Evolutionary conservation across 495 filamentous ascomycete species (phyloP).

Genomic region (Aspergillus nanangensis): DNA sequence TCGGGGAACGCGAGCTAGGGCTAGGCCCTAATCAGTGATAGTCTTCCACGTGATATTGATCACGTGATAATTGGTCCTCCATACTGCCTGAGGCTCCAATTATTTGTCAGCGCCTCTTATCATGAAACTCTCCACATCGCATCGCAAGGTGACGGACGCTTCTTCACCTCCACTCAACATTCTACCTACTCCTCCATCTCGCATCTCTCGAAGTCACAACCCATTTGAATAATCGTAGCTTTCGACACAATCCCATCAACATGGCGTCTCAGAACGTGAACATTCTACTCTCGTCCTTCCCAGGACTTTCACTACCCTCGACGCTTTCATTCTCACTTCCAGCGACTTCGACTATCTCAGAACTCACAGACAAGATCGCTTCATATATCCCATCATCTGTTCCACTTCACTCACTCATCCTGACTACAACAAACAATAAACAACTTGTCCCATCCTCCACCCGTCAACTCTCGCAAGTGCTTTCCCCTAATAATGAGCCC

Average conservation of each 20-base stretch:
- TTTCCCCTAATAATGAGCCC: slow-evolving; percentile 18
- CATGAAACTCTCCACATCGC: neutral
- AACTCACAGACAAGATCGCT: slow-evolving; percentile 60
- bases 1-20: slow-evolving; percentile 30
- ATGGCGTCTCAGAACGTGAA: slow-evolving; percentile 59
- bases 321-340: slow-evolving; percentile 72
- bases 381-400: slow-evolving; percentile 56
- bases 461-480: slow-evolving; percentile 24
- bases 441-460: slow-evolving; percentile 46
- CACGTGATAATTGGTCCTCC: slow-evolving; percentile 11
- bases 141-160: neutral
- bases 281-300: slow-evolving; percentile 75
- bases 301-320: slow-evolving; percentile 72
- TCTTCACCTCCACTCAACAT: neutral
- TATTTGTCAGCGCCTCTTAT: neutral
- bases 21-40: slow-evolving; percentile 34
- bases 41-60: neutral
- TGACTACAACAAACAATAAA: slow-evolving; percentile 80
- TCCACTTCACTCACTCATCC: slow-evolving; percentile 51
- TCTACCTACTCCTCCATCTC: too few species aligned
- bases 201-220: too few species aligned
- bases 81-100: neutral
- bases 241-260: too few species aligned
- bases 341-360: slow-evolving; percentile 56
- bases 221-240: too few species aligned